phyloP scores from a whole-genome alignment of 805 yeast genomes.

The Candida parachauliodes region DNA sequence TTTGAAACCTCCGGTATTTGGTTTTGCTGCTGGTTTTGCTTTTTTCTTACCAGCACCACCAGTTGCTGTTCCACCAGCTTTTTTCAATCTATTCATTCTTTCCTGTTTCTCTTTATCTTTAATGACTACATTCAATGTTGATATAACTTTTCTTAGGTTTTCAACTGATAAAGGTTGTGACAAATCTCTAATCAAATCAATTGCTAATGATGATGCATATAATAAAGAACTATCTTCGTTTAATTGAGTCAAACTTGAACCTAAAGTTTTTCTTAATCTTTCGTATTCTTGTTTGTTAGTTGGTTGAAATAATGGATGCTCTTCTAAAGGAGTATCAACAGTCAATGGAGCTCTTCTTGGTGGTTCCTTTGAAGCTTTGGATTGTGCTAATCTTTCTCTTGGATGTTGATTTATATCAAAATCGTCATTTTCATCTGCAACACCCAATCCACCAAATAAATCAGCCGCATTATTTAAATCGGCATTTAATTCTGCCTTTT shows the following conservation, averaged over 20 bases:
- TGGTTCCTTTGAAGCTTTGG: slow-evolving; percentile 34
- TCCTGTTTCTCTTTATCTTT: slow-evolving; percentile 88
- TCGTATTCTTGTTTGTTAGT: slow-evolving; percentile 66
- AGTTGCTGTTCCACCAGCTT: slow-evolving; percentile 79
- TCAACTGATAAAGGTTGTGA: slow-evolving; percentile 79
- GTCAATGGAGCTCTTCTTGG: slow-evolving; percentile 36
- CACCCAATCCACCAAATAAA: slow-evolving; percentile 71
- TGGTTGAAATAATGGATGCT: slow-evolving; percentile 82
- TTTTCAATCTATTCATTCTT: slow-evolving; percentile 79
- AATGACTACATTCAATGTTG: slow-evolving; percentile 75
- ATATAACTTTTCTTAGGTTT: slow-evolving; percentile 76
- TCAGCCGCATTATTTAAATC: slow-evolving; percentile 94
- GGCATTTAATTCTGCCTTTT: slow-evolving; percentile 74
- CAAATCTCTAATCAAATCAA: slow-evolving; percentile 82
- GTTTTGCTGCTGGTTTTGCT: slow-evolving; percentile 74
- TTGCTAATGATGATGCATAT: slow-evolving; percentile 72
- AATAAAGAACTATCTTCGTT: slow-evolving; percentile 60
- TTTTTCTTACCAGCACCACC: slow-evolving; percentile 96
- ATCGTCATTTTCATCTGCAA: slow-evolving; percentile 32
- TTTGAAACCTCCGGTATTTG: slow-evolving; percentile 53
- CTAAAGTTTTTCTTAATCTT: slow-evolving; percentile 44
- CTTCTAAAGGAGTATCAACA: slow-evolving; percentile 62
- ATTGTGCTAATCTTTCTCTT: slow-evolving; percentile 47
- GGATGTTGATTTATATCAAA: slow-evolving; percentile 48
- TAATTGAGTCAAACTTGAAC: slow-evolving; percentile 21